Base-by-base conservation (phyloP, 495 filamentous ascomycete species). In the Physcia stellaris region DNA sequence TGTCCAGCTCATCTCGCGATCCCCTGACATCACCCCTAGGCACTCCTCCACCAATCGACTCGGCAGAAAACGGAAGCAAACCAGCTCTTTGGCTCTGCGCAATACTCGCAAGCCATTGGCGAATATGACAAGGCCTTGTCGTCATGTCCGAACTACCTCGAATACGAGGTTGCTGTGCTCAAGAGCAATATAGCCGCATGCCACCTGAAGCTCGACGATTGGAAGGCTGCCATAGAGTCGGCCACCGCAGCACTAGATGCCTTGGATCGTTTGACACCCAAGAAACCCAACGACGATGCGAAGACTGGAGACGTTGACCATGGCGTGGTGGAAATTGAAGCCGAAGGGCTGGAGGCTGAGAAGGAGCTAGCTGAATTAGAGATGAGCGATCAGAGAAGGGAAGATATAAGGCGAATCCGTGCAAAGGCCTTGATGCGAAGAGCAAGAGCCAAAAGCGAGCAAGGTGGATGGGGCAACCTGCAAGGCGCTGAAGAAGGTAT, bases 111-210 rank as follows among this genome's bases (percentile, higher is more conserved):
- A 49, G 90, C 90, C n/a, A 82, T 95, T 48, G 77, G 80, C 54
- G 77, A 72, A 50, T 98, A 98, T 62, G 81, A 86, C 49, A 73
- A 82, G 41, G 90, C 90, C 17, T 66, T 94, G 2, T 67, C 78
- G 22, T 68, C 77, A 15, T 90, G 83, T 43, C 90, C 90, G 2
- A 80, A 73, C 46, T 94, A 94, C 53, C 74, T 95, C 24, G 81
- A 90, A 45, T 90, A 82, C 62, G 86, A 94, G 51, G 64, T 88
- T 48, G 86, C 90, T 16, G 83, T 94, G 9, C 67, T 95, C 10
- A 77, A 75, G 23, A 80, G 77, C 58, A 96, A 96, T 61, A 75
- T 94, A 42, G 69, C 88, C 3, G 90, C 86, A n/a, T 93, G 84
- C 52, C 77, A 94, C 43, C 52, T 95, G 43, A 92, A 92, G 54